These are phyloP conservation scores for Cladophialophora yegresii DNA, from an alignment of 2,329 filamentous ascomycete genomes.

Conservation along the genomic window DNA sequence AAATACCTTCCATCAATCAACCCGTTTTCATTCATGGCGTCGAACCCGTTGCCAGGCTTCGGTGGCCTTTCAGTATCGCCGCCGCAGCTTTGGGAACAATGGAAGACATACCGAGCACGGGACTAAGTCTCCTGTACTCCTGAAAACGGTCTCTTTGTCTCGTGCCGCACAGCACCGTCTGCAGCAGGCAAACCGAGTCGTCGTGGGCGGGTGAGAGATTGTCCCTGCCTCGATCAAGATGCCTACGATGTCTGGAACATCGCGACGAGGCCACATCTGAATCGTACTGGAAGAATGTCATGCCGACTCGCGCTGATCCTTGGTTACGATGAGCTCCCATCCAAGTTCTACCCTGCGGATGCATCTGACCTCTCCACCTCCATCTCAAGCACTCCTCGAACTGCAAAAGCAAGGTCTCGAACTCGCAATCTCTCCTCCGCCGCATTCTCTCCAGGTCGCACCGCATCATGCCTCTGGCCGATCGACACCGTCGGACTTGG, in stretches of 20 bases:
- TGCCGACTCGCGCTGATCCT: neutral
- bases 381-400: slow-evolving; percentile 32
- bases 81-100: slow-evolving; percentile 16
- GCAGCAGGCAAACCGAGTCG: neutral
- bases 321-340: slow-evolving; percentile 19
- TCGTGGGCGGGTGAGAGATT: neutral
- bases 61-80: neutral
- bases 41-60: slow-evolving; percentile 1
- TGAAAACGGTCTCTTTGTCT: slow-evolving; percentile 26
- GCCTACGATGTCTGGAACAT: neutral
- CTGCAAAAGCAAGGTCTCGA: slow-evolving; percentile 34
- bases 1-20: slow-evolving; percentile 10
- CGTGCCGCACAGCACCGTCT: slow-evolving; percentile 1
- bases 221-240: neutral
- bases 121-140: neutral
- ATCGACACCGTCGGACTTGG: slow-evolving; percentile 30
- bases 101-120: neutral
- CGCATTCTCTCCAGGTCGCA: slow-evolving; percentile 18
- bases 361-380: slow-evolving; percentile 27
- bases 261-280: neutral
- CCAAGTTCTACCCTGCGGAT: slow-evolving; percentile 21
- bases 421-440: slow-evolving; percentile 18
- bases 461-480: slow-evolving; percentile 19
- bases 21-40: neutral
- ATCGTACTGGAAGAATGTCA: slow-evolving; percentile 5